phyloP scores from a whole-genome alignment of 495 filamentous ascomycete species.

The Neurospora africana region DNA sequence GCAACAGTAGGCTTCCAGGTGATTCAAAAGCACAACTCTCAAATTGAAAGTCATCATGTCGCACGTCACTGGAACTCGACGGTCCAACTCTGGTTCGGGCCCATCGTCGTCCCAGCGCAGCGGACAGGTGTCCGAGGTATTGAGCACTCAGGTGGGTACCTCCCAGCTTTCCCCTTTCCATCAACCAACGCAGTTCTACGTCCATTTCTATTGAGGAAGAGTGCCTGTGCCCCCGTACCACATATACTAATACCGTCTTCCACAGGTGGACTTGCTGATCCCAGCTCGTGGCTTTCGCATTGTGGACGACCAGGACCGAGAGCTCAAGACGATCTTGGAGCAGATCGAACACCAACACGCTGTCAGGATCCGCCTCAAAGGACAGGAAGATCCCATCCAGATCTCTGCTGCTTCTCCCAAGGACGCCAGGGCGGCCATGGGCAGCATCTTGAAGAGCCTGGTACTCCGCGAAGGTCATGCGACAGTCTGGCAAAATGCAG shows the following conservation, averaged over 20 bases:
- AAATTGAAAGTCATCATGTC: not conserved
- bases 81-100: not conserved
- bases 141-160: not conserved
- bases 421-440: slow-evolving; percentile 2
- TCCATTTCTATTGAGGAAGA: not conserved
- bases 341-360: slow-evolving; percentile 6
- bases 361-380: slow-evolving; percentile 4
- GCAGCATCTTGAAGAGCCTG: not conserved
- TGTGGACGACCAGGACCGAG: slow-evolving; percentile 8
- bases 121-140: not conserved
- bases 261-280: not conserved
- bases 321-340: slow-evolving; percentile 2
- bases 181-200: not conserved
- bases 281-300: slow-evolving; percentile 3
- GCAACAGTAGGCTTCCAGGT: not conserved
- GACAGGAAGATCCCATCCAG: not conserved
- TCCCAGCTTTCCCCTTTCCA: not conserved
- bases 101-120: not conserved
- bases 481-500: slow-evolving; percentile 6
- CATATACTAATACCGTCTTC: not conserved
- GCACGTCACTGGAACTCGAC: not conserved
- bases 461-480: slow-evolving; percentile 1
- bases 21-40: not conserved
- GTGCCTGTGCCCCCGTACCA: not conserved
- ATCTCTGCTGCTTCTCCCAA: slow-evolving; percentile 4